Evolutionary conservation across 208 protist genomes (phyloP), one percentile per base, ranked within the genome.

Genomic region (Wallacemonas rigidus): DNA sequence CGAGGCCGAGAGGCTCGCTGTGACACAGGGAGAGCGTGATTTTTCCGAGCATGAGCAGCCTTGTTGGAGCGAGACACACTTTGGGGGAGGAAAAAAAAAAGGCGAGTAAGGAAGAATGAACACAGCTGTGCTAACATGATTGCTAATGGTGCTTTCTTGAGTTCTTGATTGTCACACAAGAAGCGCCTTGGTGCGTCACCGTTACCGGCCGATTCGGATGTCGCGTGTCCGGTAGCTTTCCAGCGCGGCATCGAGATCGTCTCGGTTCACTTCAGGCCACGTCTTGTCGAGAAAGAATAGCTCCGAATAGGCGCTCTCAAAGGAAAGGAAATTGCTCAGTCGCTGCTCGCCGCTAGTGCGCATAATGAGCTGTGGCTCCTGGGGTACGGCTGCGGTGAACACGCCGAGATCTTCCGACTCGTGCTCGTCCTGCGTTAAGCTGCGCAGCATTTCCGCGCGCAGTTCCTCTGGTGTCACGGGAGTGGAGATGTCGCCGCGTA

Each of bases 241-340:
- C 6, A 97, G 76, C 14, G 83, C 80, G 0, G 44, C 39, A 15
- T 70, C 38, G 14, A 97, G 72, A 61, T 95, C 87, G 0, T 69
- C 74, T 5, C 68, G 58, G 3, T 71, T 84, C 7, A 97, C 41
- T 58, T 94, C 88, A 6, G 93, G 93, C 91, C 93, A 97, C 12
- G 81, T 86, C 65, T 92, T 94, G 6, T 77, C 50, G 7, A 88
- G 53, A 64, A 96, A 95, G 50, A 86, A 57, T 67, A 97, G 83
- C 72, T 97, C 91, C 2, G 88, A 88, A 74, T 97, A 97, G 14
- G 91, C 93, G 45, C 80, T 87, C 70, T 97, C 88, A 71, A 88
- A 97, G 3, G 95, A 74, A 12, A 97, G 74, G 72, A 96, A 97
- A 71, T 97, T 96, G 69, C 88, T 95, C 12, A 97, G 61, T 9